Conservation (phyloP, 331 rosid genomes). For the Pyrus hybrid region DNA sequence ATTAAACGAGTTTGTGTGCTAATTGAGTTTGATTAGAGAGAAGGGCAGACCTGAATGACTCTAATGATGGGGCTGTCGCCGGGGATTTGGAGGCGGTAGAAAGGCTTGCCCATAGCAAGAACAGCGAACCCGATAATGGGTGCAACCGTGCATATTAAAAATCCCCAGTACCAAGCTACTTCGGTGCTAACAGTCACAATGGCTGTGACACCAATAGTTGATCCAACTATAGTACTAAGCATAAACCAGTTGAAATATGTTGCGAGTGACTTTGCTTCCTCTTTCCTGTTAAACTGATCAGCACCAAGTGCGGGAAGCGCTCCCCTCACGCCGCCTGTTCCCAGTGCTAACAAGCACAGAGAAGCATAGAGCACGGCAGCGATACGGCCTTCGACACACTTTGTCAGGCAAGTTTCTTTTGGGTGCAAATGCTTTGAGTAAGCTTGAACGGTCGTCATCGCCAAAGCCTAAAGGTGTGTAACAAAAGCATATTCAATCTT, state of each 20-base stretch:
- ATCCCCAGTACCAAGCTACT: conserved; percentile 71
- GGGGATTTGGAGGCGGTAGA: conserved; percentile 50
- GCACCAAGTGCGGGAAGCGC: conserved; percentile 77
- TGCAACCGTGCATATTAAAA: conserved; percentile 50
- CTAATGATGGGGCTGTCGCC: conserved; percentile 55
- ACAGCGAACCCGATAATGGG: conserved; percentile 47
- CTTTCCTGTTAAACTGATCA: conserved; percentile 61
- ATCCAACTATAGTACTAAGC: conserved; percentile 66
- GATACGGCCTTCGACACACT: conserved; percentile 51
- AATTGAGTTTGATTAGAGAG: not conserved
- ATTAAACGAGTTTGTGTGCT: not conserved
- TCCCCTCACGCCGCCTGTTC: conserved; percentile 74
- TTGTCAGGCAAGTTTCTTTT: conserved; percentile 29
- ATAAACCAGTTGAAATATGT: conserved; percentile 64
- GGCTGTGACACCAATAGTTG: conserved; percentile 49
- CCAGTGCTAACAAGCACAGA: conserved; percentile 50
- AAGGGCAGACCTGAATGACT: conserved; percentile 37
- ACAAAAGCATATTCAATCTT: too few species aligned
- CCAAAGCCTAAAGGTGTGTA: conserved; percentile 38
- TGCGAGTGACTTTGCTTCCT: conserved; percentile 57
- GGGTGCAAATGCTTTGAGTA: conserved; percentile 50
- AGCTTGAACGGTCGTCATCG: conserved; percentile 59
- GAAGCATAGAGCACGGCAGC: conserved; percentile 52
- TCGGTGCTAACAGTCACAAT: conserved; percentile 65
- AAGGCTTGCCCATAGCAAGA: conserved; percentile 66